Evolutionary conservation across 345 rosid species (phyloP), one percentile per base, ranked within the genome.

Genomic region (Salix purpurea): DNA sequence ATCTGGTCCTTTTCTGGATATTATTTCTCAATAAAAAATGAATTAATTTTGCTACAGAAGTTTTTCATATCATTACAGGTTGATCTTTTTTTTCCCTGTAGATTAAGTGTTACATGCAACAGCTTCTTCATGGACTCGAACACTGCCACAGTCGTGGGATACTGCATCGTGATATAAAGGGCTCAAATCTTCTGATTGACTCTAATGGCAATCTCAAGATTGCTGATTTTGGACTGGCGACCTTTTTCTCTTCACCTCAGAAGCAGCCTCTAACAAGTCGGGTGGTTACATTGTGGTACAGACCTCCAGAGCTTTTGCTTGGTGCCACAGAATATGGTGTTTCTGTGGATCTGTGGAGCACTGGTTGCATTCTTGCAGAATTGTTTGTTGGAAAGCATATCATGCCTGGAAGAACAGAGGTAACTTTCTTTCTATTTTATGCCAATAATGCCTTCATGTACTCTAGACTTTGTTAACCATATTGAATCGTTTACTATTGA

Each of bases 321-420:
- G 94, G 92, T 12, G 80, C 92, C 54, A 89, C 91, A 24, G 84
- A 84, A 61, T 90, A 90, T 77, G 92, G 86, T 48, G 85, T 86
- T 74, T 76, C 90, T 40, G 94, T 90, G 10, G 94, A 90, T 80
- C 74, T 90, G 16, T 90, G 92, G 94, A 90, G 94, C 79, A 30
- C 86, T 48, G 94, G 94, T 19, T 90, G 92, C 74, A 87, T 90
- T 73, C 82, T 90, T 61, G 94, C 92, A 7, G 94, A 90, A 74
- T 81, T 90, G 71, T 89, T 89, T 77, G 69, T 69, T n/a, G 92
- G 92, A 73, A 90, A 89, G 85, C 91, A 90, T 68, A 89, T 90
- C 60, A 85, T 90, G 92, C 89, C 92, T 1, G 92, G 94, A 62
- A 83, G 94, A 86, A 90, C 94, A 21, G 94, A 90, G 89, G 91